Evolutionary conservation across 352 stramenopile genomes (phyloP).

Genomic region (Phytophthora constricta): DNA sequence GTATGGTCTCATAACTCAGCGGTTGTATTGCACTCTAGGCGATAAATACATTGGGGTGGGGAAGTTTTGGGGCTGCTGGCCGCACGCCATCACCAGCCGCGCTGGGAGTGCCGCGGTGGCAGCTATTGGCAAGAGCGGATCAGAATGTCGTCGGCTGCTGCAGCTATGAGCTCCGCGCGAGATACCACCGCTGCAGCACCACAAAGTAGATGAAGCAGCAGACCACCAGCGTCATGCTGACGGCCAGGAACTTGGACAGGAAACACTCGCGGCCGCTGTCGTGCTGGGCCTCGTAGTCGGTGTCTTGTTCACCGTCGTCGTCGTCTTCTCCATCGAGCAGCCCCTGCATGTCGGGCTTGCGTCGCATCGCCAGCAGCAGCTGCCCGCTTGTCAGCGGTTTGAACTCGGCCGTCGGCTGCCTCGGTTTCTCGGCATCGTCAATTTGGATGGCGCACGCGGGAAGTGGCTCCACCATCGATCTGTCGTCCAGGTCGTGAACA

Average conservation of each 20-base stretch:
- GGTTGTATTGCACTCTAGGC: not conserved
- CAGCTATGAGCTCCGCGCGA: too few species aligned
- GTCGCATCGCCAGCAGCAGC: constrained; percentile 28
- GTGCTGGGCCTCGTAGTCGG: constrained; percentile 15
- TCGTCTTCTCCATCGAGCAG: constrained; percentile 14
- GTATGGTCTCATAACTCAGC: not conserved
- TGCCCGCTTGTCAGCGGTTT: constrained; percentile 35
- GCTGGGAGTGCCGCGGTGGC: not conserved
- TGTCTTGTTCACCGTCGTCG: constrained; percentile 11
- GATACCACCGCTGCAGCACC: constrained; percentile 27
- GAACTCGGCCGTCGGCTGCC: constrained; percentile 9
- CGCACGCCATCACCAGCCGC: constrained; percentile 26
- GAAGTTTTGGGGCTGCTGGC: constrained; percentile 1
- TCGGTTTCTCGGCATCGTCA: constrained; percentile 10
- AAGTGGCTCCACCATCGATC: constrained; percentile 20
- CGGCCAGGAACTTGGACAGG: constrained; percentile 54
- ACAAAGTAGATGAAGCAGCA: constrained; percentile 61
- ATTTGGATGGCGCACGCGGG: constrained; percentile 26
- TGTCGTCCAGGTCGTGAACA: too few species aligned
- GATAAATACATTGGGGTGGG: not conserved
- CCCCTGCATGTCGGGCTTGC: constrained; percentile 3
- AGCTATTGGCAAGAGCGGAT: not conserved
- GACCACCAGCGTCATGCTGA: constrained; percentile 41
- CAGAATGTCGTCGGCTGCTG: not conserved
- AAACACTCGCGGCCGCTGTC: constrained; percentile 46